Percentiles rank a stretch among this genome's conserved stretches.
Evolutionary conservation across 305 asterid species (phyloP).

Genomic region (Fraxinus floribunda): DNA sequence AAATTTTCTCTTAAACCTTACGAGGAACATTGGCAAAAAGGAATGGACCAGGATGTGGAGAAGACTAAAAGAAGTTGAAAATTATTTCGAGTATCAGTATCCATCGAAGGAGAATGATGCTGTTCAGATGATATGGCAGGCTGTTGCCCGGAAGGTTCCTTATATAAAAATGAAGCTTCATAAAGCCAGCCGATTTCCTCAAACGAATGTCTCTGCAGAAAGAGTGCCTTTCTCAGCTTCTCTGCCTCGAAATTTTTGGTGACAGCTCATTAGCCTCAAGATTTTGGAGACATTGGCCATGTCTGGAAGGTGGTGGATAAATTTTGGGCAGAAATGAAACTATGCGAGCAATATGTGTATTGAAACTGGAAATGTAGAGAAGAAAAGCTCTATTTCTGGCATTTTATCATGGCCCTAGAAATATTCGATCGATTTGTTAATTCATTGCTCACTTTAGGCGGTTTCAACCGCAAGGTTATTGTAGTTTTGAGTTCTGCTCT

Average conservation of each 20-base stretch:
- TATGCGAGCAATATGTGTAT: neutral
- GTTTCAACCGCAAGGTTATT: neutral
- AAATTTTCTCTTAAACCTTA: neutral
- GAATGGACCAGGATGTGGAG: constrained; percentile 8
- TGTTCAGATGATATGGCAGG: constrained; percentile 11
- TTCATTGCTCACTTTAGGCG: neutral
- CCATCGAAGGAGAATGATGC: constrained; percentile 1
- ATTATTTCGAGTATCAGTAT: neutral
- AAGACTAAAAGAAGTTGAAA: neutral
- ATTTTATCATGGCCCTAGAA: neutral
- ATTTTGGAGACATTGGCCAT: neutral
- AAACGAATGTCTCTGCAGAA: neutral
- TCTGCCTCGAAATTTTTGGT: constrained; percentile 2
- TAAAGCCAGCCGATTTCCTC: neutral
- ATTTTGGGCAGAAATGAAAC: neutral
- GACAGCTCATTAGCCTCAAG: neutral
- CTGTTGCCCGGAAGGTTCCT: neutral
- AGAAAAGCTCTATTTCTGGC: neutral
- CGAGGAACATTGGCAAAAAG: neutral
- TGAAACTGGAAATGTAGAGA: neutral
- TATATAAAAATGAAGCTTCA: neutral
- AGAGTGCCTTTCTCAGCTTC: neutral
- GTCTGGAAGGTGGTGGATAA: neutral
- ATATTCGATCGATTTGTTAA: neutral
- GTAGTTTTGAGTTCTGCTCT: neutral